Percentiles rank a stretch among this genome's conserved stretches.
phyloP scores from a whole-genome alignment of 1,139 yeast genomes.

The Hyphopichia wangnamkhiaoensis region DNA sequence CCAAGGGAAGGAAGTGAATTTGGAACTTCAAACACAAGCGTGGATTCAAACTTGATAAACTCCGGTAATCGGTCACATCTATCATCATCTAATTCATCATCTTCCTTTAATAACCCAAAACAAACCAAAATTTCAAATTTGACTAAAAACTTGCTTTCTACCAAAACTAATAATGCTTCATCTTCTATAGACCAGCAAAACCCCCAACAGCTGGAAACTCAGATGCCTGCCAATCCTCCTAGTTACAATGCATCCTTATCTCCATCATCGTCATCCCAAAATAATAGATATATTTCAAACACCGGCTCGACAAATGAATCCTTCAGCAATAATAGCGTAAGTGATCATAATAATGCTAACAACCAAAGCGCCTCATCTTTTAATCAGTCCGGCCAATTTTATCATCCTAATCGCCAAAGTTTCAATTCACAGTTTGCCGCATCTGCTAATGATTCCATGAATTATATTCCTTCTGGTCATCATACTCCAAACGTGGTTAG shows the following conservation, averaged over 20 bases:
- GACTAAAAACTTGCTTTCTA: slow-evolving; percentile 37
- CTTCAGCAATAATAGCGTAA: background rate
- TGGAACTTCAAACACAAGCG: slow-evolving; percentile 1
- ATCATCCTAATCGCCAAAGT: slow-evolving; percentile 5
- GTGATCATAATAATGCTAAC: background rate
- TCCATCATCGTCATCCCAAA: background rate
- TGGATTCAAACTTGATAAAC: background rate
- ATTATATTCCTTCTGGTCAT: slow-evolving; percentile 48
- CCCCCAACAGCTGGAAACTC: no score
- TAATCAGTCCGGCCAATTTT: background rate
- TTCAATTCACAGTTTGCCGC: slow-evolving; percentile 1
- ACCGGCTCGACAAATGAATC: background rate
- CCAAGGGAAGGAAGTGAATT: background rate
- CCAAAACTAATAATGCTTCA: slow-evolving; percentile 6
- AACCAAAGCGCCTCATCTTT: background rate
- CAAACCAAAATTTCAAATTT: slow-evolving; percentile 35
- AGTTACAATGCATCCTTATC: slow-evolving; percentile 3
- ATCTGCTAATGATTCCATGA: slow-evolving; percentile 26
- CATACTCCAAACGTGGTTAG: slow-evolving; percentile 58
- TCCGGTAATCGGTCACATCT: background rate
- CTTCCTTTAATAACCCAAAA: slow-evolving; percentile 1
- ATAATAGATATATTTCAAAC: background rate
- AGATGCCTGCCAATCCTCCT: no score
- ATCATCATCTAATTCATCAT: background rate
- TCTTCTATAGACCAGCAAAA: slow-evolving; percentile 6